Conservation (phyloP, 192 early-diverging fungal genomes). For the Backusella morwellensis region DNA sequence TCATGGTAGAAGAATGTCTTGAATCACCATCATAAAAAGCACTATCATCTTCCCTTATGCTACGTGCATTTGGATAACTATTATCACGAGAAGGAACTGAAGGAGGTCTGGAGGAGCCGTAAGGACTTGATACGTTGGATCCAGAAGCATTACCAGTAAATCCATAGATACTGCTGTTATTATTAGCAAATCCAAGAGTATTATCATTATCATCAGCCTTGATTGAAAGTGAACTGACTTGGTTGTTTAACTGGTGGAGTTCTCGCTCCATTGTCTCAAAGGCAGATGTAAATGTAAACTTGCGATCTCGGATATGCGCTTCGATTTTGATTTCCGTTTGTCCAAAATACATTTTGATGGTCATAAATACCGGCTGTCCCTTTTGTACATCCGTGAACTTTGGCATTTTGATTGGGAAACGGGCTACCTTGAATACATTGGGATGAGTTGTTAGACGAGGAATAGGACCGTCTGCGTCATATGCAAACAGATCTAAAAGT, state of each 20-base stretch:
- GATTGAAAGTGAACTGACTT: neutral
- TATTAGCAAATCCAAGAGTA: neutral
- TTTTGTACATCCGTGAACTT: slow-evolving; percentile 21
- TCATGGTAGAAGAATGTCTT: neutral
- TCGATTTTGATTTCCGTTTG: slow-evolving; percentile 40
- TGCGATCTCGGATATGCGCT: slow-evolving; percentile 30
- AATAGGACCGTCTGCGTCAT: slow-evolving; percentile 19
- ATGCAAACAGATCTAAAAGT: slow-evolving; percentile 23
- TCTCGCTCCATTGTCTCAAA: slow-evolving; percentile 11
- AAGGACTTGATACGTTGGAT: slow-evolving; percentile 5
- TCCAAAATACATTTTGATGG: slow-evolving; percentile 43
- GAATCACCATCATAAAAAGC: neutral
- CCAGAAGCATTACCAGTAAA: slow-evolving; percentile 3
- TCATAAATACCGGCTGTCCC: slow-evolving; percentile 42
- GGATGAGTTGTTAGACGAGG: slow-evolving; percentile 27
- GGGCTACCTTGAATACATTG: slow-evolving; percentile 19
- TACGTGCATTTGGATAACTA: neutral
- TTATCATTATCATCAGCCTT: neutral
- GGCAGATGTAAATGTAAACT: slow-evolving; percentile 34
- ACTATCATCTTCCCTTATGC: neutral
- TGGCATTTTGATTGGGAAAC: slow-evolving; percentile 35
- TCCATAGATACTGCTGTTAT: neutral
- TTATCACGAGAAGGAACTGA: slow-evolving; percentile 3
- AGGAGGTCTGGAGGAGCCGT: neutral
- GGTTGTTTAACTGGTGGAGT: neutral